Percentiles rank a stretch among this genome's conserved stretches.
Evolutionary conservation across 805 yeast species (phyloP).

Genomic region (Cyberlindnera amylophila): DNA sequence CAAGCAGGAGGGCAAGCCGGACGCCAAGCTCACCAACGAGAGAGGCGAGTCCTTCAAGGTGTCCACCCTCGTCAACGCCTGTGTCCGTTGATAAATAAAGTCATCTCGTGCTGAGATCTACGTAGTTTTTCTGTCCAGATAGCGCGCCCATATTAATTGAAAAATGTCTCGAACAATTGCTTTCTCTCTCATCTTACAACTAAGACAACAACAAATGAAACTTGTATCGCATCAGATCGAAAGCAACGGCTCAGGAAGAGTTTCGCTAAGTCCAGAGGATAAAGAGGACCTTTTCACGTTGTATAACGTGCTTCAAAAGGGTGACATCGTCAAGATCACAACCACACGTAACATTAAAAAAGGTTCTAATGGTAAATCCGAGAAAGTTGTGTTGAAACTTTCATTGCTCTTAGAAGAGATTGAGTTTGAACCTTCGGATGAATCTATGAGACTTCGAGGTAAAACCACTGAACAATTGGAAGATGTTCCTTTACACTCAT

Average conservation of each 20-base stretch:
- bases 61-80: conserved; percentile 67
- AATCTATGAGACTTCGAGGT: conserved; percentile 77
- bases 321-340: conserved; percentile 68
- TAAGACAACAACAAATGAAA: conserved; percentile 59
- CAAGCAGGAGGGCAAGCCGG: conserved; percentile 71
- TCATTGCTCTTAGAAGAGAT: conserved; percentile 59
- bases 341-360: conserved; percentile 63
- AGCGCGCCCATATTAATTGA: too few species aligned
- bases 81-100: conserved; percentile 62
- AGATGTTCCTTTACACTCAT: conserved; percentile 80
- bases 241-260: conserved; percentile 59
- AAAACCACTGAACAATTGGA: conserved; percentile 60
- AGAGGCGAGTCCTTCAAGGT: conserved; percentile 77
- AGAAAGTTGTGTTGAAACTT: conserved; percentile 59
- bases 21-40: conserved; percentile 66
- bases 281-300: conserved; percentile 88
- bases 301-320: conserved; percentile 73
- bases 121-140: too few species aligned
- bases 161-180: too few species aligned
- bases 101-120: too few species aligned
- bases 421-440: conserved; percentile 78
- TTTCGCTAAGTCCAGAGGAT: conserved; percentile 76
- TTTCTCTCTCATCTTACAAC: too few species aligned
- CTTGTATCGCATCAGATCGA: conserved; percentile 45
- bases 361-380: conserved; percentile 26